phyloP scores from a whole-genome alignment of 2,329 filamentous ascomycete species.

The Pseudocercospora crystallina region DNA sequence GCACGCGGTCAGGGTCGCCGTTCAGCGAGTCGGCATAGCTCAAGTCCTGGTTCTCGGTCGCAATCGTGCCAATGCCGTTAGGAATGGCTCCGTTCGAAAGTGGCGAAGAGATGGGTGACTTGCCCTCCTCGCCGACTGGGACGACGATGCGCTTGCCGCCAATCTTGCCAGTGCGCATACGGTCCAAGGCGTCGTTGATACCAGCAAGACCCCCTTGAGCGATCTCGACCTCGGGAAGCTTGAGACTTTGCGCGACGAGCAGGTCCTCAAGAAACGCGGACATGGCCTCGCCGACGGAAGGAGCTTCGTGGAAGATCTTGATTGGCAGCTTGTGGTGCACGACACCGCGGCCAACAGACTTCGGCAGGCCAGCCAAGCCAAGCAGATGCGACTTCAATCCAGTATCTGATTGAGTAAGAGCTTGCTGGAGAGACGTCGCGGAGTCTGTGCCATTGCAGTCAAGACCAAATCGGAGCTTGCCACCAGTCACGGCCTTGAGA shows the following conservation, averaged over 20 bases:
- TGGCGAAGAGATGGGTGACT: conserved; percentile 13
- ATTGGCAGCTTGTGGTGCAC: conserved; percentile 68
- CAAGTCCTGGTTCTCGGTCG: conserved; percentile 25
- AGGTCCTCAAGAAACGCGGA: conserved; percentile 67
- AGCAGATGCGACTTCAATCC: conserved; percentile 56
- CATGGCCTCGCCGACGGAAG: conserved; percentile 61
- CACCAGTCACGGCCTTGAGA: conserved; percentile 58
- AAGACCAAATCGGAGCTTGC: conserved; percentile 64
- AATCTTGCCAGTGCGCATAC: conserved; percentile 64
- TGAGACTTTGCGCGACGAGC: conserved; percentile 54
- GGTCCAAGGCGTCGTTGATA: conserved; percentile 67
- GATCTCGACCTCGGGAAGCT: conserved; percentile 65
- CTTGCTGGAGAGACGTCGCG: conserved; percentile 57
- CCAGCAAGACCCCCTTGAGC: conserved; percentile 63
- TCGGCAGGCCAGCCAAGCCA: conserved; percentile 67
- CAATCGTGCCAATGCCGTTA: conserved; percentile 18
- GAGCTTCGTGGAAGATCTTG: conserved; percentile 71
- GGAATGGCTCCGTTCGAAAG: conserved; percentile 15
- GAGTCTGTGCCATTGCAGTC: conserved; percentile 68
- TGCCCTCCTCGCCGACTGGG: conserved; percentile 28
- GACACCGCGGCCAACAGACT: conserved; percentile 50
- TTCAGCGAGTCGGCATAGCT: conserved; percentile 42
- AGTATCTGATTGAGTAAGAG: conserved; percentile 41
- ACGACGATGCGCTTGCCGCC: conserved; percentile 71
- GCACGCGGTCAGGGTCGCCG: conserved; percentile 44